Percentiles rank a stretch among this genome's conserved stretches.
phyloP scores from a whole-genome alignment of 2,329 filamentous ascomycete genomes.

The Salinomyces thailandicus region DNA sequence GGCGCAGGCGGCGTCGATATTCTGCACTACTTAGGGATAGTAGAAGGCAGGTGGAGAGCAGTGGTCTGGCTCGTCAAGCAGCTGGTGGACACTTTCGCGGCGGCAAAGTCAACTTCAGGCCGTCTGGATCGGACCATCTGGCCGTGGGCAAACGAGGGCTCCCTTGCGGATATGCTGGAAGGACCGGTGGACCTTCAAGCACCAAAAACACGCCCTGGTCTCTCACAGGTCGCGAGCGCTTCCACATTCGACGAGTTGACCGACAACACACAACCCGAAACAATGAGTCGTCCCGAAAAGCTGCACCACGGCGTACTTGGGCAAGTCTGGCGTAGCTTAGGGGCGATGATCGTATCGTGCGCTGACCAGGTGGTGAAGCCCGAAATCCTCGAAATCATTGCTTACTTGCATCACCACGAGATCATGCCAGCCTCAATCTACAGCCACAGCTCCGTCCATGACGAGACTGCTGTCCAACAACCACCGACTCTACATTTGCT shows the following conservation, averaged over 20 bases:
- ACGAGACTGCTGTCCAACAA: conserved; percentile 32
- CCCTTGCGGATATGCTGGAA: conserved; percentile 10
- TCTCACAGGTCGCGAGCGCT: too few relatives aligned
- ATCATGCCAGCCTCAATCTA: conserved; percentile 39
- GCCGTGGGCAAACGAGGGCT: conserved; percentile 6
- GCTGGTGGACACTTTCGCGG: conserved; percentile 23
- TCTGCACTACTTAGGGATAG: conserved; percentile 30
- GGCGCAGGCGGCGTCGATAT: conserved; percentile 24
- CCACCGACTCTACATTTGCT: conserved; percentile 39
- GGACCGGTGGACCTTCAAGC: conserved; percentile 1
- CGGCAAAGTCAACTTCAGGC: background rate
- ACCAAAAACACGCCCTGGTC: too few relatives aligned
- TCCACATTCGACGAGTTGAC: conserved; percentile 16
- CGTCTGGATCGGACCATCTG: conserved; percentile 1
- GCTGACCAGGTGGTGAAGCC: conserved; percentile 27
- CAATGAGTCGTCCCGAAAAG: background rate
- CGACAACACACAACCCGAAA: background rate
- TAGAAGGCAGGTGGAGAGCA: conserved; percentile 32
- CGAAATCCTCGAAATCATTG: conserved; percentile 38
- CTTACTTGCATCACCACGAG: conserved; percentile 37
- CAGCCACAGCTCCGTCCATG: conserved; percentile 26
- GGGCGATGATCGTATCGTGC: conserved; percentile 33
- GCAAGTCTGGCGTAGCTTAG: conserved; percentile 37
- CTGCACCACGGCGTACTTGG: conserved; percentile 30
- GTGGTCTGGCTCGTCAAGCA: conserved; percentile 38